Conservation (phyloP, 306 rosid genomes). For the Prunus padus region DNA sequence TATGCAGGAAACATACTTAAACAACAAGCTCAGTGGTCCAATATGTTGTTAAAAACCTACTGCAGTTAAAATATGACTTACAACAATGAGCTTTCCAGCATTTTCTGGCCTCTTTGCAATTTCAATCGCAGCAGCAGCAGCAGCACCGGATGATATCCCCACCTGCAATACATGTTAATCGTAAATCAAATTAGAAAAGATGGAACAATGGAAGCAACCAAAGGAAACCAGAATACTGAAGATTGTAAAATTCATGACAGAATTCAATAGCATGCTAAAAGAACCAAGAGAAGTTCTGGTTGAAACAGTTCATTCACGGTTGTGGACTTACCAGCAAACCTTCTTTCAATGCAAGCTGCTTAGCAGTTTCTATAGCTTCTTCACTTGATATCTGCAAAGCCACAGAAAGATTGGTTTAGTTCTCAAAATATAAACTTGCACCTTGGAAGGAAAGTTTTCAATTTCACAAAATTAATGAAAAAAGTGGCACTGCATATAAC, state of each 20-base stretch:
- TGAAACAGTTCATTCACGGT: conserved; percentile 17
- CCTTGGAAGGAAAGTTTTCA: not conserved
- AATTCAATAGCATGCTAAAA: not conserved
- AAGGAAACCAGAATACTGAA: not conserved
- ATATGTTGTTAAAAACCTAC: not conserved
- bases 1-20: not conserved
- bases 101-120: conserved; percentile 80
- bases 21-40: not conserved
- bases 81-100: conserved; percentile 92
- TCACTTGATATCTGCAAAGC: conserved; percentile 77
- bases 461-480: not conserved
- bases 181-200: not conserved
- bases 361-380: conserved; percentile 86
- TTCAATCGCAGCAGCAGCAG: conserved; percentile 83
- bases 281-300: not conserved
- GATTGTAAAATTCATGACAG: not conserved
- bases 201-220: not conserved
- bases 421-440: conserved; percentile 7
- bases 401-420: not conserved
- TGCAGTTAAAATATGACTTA: conserved; percentile 39
- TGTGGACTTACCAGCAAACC: conserved; percentile 65
- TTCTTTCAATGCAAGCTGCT: conserved; percentile 78
- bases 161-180: conserved; percentile 49
- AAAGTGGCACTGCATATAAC: not conserved
- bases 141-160: conserved; percentile 98